Base-by-base conservation (phyloP, 2,329 filamentous ascomycete genomes). In the Botrytis deweyae region DNA sequence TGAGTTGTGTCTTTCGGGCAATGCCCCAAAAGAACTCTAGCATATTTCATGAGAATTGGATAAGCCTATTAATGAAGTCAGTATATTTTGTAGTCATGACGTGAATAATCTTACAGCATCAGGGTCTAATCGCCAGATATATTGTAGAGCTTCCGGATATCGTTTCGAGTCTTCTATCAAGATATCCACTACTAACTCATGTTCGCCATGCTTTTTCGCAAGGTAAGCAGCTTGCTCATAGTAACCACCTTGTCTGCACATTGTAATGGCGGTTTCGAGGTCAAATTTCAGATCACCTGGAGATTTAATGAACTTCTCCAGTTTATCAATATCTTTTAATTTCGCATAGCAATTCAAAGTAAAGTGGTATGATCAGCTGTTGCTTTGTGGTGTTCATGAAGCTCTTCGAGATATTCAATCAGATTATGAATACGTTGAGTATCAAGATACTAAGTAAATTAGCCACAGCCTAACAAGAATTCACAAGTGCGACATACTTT, bases 281-380 rank as follows among this genome's bases (percentile, higher is more conserved):
- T 99, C 96, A 80, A 99, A 99, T 80, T 97, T 98, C 61, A 98
- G 88, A 78, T 98, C 95, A 3, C 93, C 94, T 0, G 95, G 95
- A 42, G 94, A 95, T 81, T 97, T 97, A 83, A 99, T 99, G 78
- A 99, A 99, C 38, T 92, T 92, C 80, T 99, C 95, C 10, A 99
- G 87, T 83, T 99, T 99, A 73, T 94, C 92, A 8, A 97, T 95
- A 81, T 99, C 96, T 82, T 99, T 99, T 25, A 98, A 85, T 81
- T 99, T 99, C 0, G 96, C 96, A 81, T 99, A 99, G 83, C 96
- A 99, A 81, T 99, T 99, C 62, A 99, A 85, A 99, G 86, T 18
- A 99, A 85, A 0, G 96, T 99, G 0, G 96, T 99, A 79, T 99
- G 96, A 77, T 99, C 96, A 2, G 94, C 92, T 3, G 95, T 98